These are phyloP conservation scores for Mortierella sp. DNA, from an alignment of 371 early-diverging fungal genomes.

Conservation along the genomic window DNA sequence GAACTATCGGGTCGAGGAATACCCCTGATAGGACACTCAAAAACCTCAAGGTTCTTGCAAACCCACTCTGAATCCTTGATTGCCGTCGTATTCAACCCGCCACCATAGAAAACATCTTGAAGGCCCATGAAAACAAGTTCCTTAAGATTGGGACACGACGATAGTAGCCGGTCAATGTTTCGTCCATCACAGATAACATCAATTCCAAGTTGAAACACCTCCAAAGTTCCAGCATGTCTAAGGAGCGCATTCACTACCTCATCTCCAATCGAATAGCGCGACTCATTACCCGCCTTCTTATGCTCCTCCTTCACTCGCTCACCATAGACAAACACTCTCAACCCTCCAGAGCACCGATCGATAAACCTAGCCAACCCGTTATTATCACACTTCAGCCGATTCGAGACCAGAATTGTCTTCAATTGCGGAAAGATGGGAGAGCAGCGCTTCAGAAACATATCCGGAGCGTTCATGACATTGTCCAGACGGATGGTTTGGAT, in stretches of 20 bases:
- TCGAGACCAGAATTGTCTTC: background rate
- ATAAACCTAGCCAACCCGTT: background rate
- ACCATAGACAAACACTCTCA: background rate
- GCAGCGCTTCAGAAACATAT: background rate
- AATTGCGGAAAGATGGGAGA: background rate
- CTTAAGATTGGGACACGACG: background rate
- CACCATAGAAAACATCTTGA: background rate
- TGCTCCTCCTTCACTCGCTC: background rate
- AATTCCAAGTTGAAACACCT: background rate
- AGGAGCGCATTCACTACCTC: background rate
- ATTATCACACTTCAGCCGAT: background rate
- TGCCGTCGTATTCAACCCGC: background rate
- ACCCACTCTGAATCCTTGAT: background rate
- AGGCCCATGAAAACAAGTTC: background rate
- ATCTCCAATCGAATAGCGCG: too few relatives aligned
- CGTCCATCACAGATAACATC: background rate
- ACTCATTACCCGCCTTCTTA: too few relatives aligned
- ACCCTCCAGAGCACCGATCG: background rate
- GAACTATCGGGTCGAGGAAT: background rate
- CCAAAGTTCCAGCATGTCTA: background rate
- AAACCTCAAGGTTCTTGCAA: background rate
- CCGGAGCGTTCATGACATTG: background rate
- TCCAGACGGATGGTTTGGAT: background rate
- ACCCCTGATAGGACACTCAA: background rate
- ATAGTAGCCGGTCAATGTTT: background rate